Evolutionary conservation across 1,284 basidiomycete species (phyloP).

Genomic region (Exobasidium rhododendri): DNA sequence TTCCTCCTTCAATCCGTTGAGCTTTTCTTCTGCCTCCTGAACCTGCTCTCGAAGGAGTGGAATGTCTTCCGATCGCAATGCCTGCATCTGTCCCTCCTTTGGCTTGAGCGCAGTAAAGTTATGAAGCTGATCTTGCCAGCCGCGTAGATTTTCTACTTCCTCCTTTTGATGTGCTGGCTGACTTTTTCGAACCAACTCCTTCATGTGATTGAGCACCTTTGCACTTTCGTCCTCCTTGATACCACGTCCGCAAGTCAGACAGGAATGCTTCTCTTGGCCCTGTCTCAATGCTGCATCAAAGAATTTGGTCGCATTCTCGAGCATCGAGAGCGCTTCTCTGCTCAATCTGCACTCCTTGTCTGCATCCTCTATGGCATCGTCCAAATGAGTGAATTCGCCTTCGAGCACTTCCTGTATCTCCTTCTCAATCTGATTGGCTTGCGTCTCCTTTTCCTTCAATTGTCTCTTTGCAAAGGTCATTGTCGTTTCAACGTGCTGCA

Average conservation of each 20-base stretch:
- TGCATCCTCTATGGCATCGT: slow-evolving; percentile 64
- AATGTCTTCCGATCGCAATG: slow-evolving; percentile 34
- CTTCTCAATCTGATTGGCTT: slow-evolving; percentile 61
- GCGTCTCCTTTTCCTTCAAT: slow-evolving; percentile 62
- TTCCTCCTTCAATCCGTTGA: slow-evolving; percentile 40
- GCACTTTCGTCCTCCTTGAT: slow-evolving; percentile 64
- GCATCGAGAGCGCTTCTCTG: slow-evolving; percentile 48
- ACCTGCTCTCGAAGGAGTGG: slow-evolving; percentile 65
- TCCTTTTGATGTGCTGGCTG: slow-evolving; percentile 26
- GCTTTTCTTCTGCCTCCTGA: slow-evolving; percentile 59
- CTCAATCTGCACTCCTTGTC: slow-evolving; percentile 58
- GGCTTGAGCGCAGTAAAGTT: slow-evolving; percentile 63
- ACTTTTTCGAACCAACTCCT: slow-evolving; percentile 30
- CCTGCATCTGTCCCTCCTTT: slow-evolving; percentile 34
- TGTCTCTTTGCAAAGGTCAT: slow-evolving; percentile 55
- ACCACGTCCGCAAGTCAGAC: slow-evolving; percentile 72
- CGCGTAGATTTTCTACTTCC: slow-evolving; percentile 60
- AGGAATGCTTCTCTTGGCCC: slow-evolving; percentile 68
- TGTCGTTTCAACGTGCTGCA: slow-evolving; percentile 40
- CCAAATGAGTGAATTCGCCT: slow-evolving; percentile 57
- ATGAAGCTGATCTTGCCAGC: slow-evolving; percentile 63
- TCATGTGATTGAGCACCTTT: slow-evolving; percentile 52
- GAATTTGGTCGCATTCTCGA: slow-evolving; percentile 57
- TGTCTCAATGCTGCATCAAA: slow-evolving; percentile 66
- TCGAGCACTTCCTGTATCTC: slow-evolving; percentile 59